Evolutionary conservation across 306 rosid species (phyloP).

Genomic region (apple (Malus domestica)): ASM211411v1 NC_041794.1:35015001-35015500

Average conservation of each 20-base stretch:
- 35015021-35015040: fast-evolving
- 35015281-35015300: neutral
- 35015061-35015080: fast-evolving
- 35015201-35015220: too few species aligned
- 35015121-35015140: too few species aligned
- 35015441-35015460: neutral
- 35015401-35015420: neutral
- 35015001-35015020: too few species aligned
- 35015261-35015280: neutral
- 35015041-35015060: fast-evolving
- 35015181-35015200: too few species aligned
- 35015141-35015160: too few species aligned
- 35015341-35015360: neutral
- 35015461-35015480: too few species aligned
- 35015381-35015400: neutral
- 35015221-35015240: too few species aligned
- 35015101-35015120: too few species aligned
- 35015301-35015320: neutral
- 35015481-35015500: too few species aligned
- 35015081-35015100: too few species aligned
- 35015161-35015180: too few species aligned
- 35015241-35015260: too few species aligned
- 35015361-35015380: neutral
- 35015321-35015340: neutral
- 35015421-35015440: neutral